Evolutionary conservation across 768 basidiomycete species (phyloP), one percentile per base, ranked within the genome.

Genomic region (Kwoniella sp.): DNA sequence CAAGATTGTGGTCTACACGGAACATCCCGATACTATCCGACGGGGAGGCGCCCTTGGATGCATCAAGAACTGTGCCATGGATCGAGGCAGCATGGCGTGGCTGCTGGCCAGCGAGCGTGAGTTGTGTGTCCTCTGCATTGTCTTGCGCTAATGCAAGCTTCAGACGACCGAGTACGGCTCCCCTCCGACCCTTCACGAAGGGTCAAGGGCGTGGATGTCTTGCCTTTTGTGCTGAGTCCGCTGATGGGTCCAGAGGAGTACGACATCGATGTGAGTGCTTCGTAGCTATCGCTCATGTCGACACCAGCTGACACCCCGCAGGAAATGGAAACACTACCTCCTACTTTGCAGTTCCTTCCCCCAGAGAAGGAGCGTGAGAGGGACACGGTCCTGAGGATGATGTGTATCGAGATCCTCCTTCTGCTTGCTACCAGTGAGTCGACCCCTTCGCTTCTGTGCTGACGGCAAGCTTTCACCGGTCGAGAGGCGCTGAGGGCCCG

Each of bases 181-280:
- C 81, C 12, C 78, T 86, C 5, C 83, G 85, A 3, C 82, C 87
- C 66, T 3, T 45, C 46, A 3, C 40, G 67, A 20, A 67, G 54
- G 42, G 73, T 75, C 26, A 70, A 70, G 2, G 90, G 91, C 4
- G 83, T 96, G 29, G 86, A 90, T 73, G 81, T 86, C 2, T 79
- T 98, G 9, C 86, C 89, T 0, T 87, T 84, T 67, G 78, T 99
- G 10, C 79, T 99, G 3, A 80, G 92, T 0, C 93, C 95, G 0
- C 78, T 99, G 2, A 90, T 93, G 34, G 92, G 93, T 5, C 86
- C 90, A 1, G 95, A 98, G 73, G 95, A 98, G 74, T 84, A 88
- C 54, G 91, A 95, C 50, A 78, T 93, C 1, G 92, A 96, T 56
- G 89, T 88, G 60, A 46, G 78, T 60, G 5, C n/a, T 26, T n/a